Conservation (phyloP, 2,329 filamentous ascomycete genomes). For the Aspergillus hiratsukae region DNA sequence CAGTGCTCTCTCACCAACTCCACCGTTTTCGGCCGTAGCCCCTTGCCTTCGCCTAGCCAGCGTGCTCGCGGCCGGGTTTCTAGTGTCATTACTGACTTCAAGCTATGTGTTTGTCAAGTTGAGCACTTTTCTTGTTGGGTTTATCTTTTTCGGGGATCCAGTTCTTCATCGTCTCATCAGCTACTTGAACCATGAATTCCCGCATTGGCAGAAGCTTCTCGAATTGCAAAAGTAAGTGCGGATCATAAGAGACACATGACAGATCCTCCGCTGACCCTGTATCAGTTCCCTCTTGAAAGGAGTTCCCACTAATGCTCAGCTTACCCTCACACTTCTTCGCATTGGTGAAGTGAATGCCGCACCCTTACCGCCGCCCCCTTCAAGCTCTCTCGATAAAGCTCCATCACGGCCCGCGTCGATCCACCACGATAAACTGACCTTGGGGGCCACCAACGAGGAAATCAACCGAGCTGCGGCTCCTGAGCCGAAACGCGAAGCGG, state of each 20-base stretch:
- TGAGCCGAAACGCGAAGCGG: conserved; percentile 40
- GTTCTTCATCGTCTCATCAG: conserved; percentile 58
- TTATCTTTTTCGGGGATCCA: conserved; percentile 76
- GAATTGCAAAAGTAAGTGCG: conserved; percentile 58
- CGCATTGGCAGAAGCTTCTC: conserved; percentile 70
- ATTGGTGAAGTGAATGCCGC: conserved; percentile 78
- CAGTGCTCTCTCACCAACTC: conserved; percentile 58
- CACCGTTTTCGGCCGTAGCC: conserved; percentile 54
- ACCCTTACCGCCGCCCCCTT: conserved; percentile 63
- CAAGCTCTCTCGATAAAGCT: conserved; percentile 38
- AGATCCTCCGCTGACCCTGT: conserved; percentile 12
- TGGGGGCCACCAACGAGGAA: conserved; percentile 62
- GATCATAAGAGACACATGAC: too few species aligned
- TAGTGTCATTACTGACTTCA: conserved; percentile 51
- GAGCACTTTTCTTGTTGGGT: conserved; percentile 62
- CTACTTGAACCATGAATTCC: conserved; percentile 49
- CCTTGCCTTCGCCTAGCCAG: conserved; percentile 54
- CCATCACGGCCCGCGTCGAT: conserved; percentile 50
- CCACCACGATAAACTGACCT: conserved; percentile 51
- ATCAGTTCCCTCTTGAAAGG: conserved; percentile 67
- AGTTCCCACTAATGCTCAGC: conserved; percentile 80
- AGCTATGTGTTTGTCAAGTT: conserved; percentile 62
- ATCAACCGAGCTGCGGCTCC: conserved; percentile 59
- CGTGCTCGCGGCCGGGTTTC: conserved; percentile 50
- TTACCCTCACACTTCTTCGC: conserved; percentile 74